Percentiles rank a stretch among this genome's conserved stretches.
Conservation (phyloP, 371 early-diverging fungal genomes). For the Entomophthora muscae region DNA sequence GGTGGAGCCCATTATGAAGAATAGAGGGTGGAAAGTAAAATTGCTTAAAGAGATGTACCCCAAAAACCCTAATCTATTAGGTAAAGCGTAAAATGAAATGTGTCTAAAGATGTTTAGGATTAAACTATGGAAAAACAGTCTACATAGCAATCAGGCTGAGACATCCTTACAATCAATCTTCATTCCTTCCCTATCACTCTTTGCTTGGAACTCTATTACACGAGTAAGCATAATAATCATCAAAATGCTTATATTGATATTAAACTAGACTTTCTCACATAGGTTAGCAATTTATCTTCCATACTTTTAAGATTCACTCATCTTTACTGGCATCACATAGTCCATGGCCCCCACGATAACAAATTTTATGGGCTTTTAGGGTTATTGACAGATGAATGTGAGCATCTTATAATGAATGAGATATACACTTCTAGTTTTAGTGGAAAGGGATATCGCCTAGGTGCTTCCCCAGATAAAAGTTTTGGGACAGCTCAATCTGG, state of each 20-base stretch:
- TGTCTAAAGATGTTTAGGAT: background rate
- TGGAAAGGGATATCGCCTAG: background rate
- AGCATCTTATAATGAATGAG: background rate
- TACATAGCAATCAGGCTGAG: background rate
- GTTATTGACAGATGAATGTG: background rate
- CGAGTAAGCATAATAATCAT: background rate
- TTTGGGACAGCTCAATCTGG: background rate
- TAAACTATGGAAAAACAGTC: background rate
- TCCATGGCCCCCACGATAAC: background rate
- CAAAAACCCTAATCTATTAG: background rate
- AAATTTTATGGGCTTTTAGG: background rate
- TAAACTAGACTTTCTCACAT: background rate
- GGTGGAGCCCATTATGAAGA: background rate
- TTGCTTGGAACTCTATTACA: background rate
- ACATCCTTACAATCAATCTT: background rate
- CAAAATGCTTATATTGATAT: background rate
- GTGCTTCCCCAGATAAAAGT: background rate
- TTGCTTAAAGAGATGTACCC: background rate
- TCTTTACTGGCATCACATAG: background rate
- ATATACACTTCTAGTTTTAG: background rate
- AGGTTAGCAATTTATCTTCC: background rate
- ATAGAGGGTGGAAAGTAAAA: background rate
- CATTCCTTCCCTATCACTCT: background rate
- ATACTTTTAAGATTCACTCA: background rate
- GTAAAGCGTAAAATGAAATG: background rate